phyloP scores from a whole-genome alignment of 2,329 filamentous ascomycete genomes.

The Ophiostoma triangulosporum region DNA sequence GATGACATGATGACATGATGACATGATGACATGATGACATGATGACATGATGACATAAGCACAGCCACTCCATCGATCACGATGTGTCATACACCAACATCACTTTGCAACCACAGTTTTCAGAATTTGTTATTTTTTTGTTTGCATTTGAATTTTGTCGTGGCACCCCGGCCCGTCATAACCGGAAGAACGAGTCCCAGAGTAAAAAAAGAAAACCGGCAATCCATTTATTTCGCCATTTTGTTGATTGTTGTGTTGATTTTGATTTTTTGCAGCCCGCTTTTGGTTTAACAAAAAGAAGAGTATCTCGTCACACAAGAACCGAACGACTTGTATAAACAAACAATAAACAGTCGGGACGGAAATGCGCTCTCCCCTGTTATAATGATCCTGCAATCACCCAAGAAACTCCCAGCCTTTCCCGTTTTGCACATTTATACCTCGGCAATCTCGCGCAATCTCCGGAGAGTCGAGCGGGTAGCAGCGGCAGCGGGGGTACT shows the following conservation, averaged over 20 bases:
- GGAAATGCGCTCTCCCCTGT: neutral
- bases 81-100: neutral
- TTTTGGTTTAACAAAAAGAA: neutral
- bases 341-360: constrained; percentile 1
- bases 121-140: constrained; percentile 1
- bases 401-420: constrained; percentile 1
- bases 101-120: neutral
- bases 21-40: no score
- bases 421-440: constrained; percentile 44
- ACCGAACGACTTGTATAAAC: neutral
- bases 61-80: no score
- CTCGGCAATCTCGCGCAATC: constrained; percentile 95
- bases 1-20: no score
- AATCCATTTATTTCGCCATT: constrained; percentile 2
- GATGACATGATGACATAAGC: no score
- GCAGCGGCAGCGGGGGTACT: constrained; percentile 88
- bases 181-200: neutral
- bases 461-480: constrained; percentile 90
- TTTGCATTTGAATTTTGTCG: neutral
- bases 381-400: neutral
- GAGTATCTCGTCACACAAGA: constrained; percentile 1
- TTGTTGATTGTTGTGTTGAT: neutral
- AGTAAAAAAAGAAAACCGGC: constrained; percentile 1
- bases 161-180: neutral
- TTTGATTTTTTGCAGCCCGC: constrained; percentile 1